These are phyloP conservation scores for Neostapfia colusana DNA, from an alignment of 176 grass and related monocot species.

Conservation along the genomic window DNA sequence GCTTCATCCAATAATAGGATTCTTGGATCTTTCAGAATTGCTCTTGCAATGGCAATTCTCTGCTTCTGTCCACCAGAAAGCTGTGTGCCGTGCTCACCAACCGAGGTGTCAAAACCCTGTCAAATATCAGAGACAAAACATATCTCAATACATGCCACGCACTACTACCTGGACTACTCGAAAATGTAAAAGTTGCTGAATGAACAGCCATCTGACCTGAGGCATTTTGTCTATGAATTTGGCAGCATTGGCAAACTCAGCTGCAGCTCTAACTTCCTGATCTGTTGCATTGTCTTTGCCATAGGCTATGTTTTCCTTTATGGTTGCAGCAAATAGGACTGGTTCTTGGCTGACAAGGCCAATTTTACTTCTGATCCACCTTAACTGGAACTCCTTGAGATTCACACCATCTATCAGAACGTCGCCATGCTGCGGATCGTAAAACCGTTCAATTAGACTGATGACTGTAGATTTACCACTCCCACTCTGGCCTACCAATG, in stretches of 20 bases:
- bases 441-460: conserved; percentile 84
- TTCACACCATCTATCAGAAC: conserved; percentile 74
- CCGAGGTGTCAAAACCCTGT: conserved; percentile 77
- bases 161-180: background rate
- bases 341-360: conserved; percentile 93
- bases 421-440: conserved; percentile 64
- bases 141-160: conserved; percentile 3
- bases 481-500: conserved; percentile 80
- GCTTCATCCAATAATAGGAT: conserved; percentile 90
- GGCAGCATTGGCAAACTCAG: conserved; percentile 83
- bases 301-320: conserved; percentile 85
- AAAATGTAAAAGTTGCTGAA: conserved; percentile 9
- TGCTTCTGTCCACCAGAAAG: conserved; percentile 93
- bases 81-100: conserved; percentile 81
- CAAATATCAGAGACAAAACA: conserved; percentile 16
- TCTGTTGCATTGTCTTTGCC: conserved; percentile 66
- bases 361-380: conserved; percentile 87
- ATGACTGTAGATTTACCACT: conserved; percentile 84
- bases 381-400: conserved; percentile 81
- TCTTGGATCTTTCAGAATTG: conserved; percentile 87
- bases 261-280: conserved; percentile 83
- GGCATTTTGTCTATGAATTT: conserved; percentile 98
- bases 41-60: conserved; percentile 90
- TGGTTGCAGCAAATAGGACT: conserved; percentile 70
- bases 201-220: conserved; percentile 50